Conservation (phyloP, 176 grass and related monocot species). For the Aechmea fasciata region DNA sequence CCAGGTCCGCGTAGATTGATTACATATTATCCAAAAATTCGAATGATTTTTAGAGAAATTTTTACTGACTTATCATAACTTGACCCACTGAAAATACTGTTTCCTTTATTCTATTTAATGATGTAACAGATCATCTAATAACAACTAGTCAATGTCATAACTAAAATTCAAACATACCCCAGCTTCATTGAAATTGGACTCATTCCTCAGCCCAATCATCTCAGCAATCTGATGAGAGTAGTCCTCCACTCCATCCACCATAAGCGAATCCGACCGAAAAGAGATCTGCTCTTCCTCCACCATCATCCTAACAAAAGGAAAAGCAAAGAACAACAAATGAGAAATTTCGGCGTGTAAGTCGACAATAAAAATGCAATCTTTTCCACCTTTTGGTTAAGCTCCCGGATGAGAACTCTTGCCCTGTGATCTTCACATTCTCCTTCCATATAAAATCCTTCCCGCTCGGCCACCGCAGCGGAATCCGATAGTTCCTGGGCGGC, state of each 20-base stretch:
- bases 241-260: slow-evolving; percentile 92
- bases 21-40: too few species aligned
- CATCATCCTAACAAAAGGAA: slow-evolving; percentile 75
- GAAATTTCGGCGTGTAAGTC: slow-evolving; percentile 15
- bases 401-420: slow-evolving; percentile 93
- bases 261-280: slow-evolving; percentile 68
- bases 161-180: slow-evolving; percentile 43
- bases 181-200: slow-evolving; percentile 90
- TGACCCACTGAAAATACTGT: too few species aligned
- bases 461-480: slow-evolving; percentile 83
- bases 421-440: slow-evolving; percentile 91
- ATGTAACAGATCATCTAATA: too few species aligned
- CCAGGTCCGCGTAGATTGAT: too few species aligned
- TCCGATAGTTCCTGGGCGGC: slow-evolving; percentile 67
- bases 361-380: not conserved
- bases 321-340: slow-evolving; percentile 13
- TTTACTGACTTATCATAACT: too few species aligned
- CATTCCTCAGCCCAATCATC: slow-evolving; percentile 92
- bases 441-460: slow-evolving; percentile 97
- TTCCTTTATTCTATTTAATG: too few species aligned
- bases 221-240: slow-evolving; percentile 94
- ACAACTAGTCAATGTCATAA: not conserved
- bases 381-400: slow-evolving; percentile 86
- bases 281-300: slow-evolving; percentile 99
- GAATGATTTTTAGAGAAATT: too few species aligned